Evolutionary conservation across 164 flowering plant genomes (phyloP).

Genomic region (Buxus sempervirens): DNA sequence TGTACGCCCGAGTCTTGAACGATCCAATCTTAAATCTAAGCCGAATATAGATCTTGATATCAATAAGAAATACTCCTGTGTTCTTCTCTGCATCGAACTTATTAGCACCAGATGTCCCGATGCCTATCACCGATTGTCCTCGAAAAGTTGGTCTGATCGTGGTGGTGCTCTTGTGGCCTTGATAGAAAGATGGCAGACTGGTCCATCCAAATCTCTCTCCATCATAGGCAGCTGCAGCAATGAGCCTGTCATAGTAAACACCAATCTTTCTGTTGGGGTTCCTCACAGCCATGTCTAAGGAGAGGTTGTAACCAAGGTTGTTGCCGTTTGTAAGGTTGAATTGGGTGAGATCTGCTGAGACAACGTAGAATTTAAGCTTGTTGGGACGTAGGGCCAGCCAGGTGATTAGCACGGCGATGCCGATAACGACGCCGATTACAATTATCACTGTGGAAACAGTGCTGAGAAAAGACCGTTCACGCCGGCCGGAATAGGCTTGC

Average conservation of each 20-base stretch:
- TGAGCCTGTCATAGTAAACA: constrained; percentile 63
- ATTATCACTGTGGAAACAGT: constrained; percentile 26
- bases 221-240: constrained; percentile 50
- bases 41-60: constrained; percentile 44
- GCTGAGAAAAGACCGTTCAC: constrained; percentile 14
- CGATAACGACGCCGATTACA: constrained; percentile 25
- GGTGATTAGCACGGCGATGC: constrained; percentile 34
- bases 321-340: constrained; percentile 26
- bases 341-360: constrained; percentile 28
- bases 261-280: constrained; percentile 77
- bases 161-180: constrained; percentile 56
- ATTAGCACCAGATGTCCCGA: constrained; percentile 10
- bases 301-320: constrained; percentile 56
- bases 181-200: constrained; percentile 38
- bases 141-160: constrained; percentile 20
- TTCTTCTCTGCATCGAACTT: constrained; percentile 28
- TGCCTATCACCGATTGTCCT: constrained; percentile 29
- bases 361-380: constrained; percentile 37
- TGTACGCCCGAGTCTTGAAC: constrained; percentile 32
- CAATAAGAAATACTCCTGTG: constrained; percentile 37
- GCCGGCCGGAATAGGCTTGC: constrained; percentile 16
- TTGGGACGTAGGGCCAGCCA: constrained; percentile 59
- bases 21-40: constrained; percentile 49
- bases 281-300: constrained; percentile 44
- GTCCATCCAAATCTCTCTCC: constrained; percentile 35